A percentile compares a stretch with the other conserved stretches of the same genome.
Evolutionary conservation across 2,329 filamentous ascomycete species (phyloP).

Genomic region (Fusarium phyllophilum): DNA sequence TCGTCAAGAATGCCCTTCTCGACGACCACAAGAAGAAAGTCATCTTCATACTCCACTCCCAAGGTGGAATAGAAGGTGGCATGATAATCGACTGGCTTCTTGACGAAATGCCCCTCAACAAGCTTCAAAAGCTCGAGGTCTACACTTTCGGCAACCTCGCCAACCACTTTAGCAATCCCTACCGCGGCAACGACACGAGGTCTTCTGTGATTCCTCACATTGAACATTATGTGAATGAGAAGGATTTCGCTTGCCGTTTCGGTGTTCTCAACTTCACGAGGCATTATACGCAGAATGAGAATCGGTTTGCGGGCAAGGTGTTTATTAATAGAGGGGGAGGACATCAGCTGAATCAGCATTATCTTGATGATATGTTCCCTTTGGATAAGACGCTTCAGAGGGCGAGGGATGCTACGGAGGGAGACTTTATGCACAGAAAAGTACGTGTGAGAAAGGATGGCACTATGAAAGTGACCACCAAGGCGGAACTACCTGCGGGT

Average conservation of each 20-base stretch:
- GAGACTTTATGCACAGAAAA: conserved; percentile 17
- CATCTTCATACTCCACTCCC: conserved; percentile 21
- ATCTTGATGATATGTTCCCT: conserved; percentile 25
- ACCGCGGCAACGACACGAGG: not conserved
- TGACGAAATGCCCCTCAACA: conserved; percentile 17
- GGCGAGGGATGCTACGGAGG: not conserved
- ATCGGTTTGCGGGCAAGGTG: conserved; percentile 24
- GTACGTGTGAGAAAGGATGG: conserved; percentile 2
- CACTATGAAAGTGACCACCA: not conserved
- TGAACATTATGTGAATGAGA: conserved; percentile 24
- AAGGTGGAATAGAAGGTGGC: conserved; percentile 26
- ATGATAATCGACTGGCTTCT: conserved; percentile 35
- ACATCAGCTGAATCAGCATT: conserved; percentile 33
- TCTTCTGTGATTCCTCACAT: conserved; percentile 15
- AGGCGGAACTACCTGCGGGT: not conserved
- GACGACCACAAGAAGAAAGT: conserved; percentile 18
- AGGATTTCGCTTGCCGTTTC: conserved; percentile 20
- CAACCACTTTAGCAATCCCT: conserved; percentile 31
- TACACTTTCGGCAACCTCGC: conserved; percentile 32
- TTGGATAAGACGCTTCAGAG: not conserved
- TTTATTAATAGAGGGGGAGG: conserved; percentile 25
- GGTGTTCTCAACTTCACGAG: conserved; percentile 17
- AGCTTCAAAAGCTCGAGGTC: conserved; percentile 27
- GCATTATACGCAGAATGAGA: conserved; percentile 12
- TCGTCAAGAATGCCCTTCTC: conserved; percentile 25